Conservation (phyloP, 2,329 filamentous ascomycete genomes). For the Penicillium brevicompactum region DNA sequence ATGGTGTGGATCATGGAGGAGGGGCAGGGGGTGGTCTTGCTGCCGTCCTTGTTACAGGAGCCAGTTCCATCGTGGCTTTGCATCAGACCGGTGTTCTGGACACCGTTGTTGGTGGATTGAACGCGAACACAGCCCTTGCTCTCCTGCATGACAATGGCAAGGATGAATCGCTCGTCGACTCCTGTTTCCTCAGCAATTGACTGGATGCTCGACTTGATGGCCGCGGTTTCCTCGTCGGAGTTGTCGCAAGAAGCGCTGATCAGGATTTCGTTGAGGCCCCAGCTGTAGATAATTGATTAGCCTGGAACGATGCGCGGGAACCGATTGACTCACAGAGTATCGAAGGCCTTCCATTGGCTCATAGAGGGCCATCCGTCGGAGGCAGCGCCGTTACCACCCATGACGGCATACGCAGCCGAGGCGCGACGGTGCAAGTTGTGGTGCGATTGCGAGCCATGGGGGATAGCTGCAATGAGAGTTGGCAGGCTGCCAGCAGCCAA, state of each 20-base stretch:
- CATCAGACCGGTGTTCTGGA: constrained; percentile 46
- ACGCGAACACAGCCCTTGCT: constrained; percentile 49
- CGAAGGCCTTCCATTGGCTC: constrained; percentile 25
- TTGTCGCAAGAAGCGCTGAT: constrained; percentile 20
- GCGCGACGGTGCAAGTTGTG: constrained; percentile 21
- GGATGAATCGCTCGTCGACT: constrained; percentile 46
- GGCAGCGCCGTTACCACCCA: constrained; percentile 22
- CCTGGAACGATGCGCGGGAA: constrained; percentile 15
- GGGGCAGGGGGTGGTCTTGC: constrained; percentile 28
- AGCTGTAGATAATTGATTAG: constrained; percentile 16
- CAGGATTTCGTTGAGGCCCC: constrained; percentile 17
- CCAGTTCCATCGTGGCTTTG: constrained; percentile 33
- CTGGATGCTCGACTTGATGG: constrained; percentile 38
- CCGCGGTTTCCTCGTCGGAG: constrained; percentile 30
- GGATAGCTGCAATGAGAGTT: constrained; percentile 24
- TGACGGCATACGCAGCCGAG: constrained; percentile 16
- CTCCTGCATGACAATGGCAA: constrained; percentile 51
- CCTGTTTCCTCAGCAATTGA: constrained; percentile 29
- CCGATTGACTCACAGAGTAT: constrained; percentile 24
- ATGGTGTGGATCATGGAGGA: constrained; percentile 36
- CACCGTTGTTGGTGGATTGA: constrained; percentile 44
- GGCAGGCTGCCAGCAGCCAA: constrained; percentile 36
- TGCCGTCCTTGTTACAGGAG: constrained; percentile 38
- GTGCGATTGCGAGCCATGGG: constrained; percentile 13
- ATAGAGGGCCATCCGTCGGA: constrained; percentile 30